Evolutionary conservation across 768 basidiomycete species (phyloP).

Genomic region (Suillus weaverae): DNA sequence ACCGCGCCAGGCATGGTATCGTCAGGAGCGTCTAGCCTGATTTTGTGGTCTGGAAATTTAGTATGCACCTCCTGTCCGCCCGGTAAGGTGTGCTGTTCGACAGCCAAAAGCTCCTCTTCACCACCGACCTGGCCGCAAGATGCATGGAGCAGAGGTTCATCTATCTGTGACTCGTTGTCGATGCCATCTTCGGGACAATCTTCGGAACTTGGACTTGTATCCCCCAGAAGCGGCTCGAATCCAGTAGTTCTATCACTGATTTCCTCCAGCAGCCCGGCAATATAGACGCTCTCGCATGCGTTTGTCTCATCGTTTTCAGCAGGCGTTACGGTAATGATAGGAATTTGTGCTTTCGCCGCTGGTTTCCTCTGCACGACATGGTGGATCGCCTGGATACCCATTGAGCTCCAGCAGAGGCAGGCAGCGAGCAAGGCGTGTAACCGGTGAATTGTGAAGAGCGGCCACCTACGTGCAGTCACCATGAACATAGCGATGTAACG

Average conservation of each 20-base stretch:
- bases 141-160: background rate
- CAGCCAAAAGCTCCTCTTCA: background rate
- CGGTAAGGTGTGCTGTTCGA: background rate
- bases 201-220: background rate
- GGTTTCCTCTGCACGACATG: background rate
- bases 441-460: background rate
- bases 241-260: background rate
- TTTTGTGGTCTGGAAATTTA: background rate
- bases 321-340: background rate
- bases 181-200: background rate
- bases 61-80: background rate
- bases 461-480: background rate
- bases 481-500: background rate
- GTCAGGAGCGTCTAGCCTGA: background rate
- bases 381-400: background rate
- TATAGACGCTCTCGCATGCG: background rate
- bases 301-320: background rate
- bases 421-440: background rate
- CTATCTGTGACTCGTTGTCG: background rate
- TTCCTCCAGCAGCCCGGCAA: background rate
- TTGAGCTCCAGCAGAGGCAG: background rate
- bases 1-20: background rate
- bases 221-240: background rate
- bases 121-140: background rate
- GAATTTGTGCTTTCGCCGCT: background rate